Percentiles rank a stretch among this genome's conserved stretches.
Conservation (phyloP, 345 rosid species). For the Rhodamnia rubescens region DNA sequence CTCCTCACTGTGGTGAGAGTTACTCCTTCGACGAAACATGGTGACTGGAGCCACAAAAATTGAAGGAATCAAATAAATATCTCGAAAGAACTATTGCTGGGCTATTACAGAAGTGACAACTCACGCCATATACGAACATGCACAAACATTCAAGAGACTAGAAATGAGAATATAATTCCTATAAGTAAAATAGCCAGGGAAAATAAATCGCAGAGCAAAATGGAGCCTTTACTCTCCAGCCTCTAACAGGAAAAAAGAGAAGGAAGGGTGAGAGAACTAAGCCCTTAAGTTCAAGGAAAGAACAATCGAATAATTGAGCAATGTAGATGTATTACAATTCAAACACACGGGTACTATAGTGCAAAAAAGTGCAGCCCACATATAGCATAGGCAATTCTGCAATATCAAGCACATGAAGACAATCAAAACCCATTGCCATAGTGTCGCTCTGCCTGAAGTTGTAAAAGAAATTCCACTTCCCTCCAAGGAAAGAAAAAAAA, state of each 20-base stretch:
- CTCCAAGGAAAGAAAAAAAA: background rate
- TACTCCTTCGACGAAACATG: slow-evolving; percentile 61
- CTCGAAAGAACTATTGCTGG: background rate
- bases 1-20: slow-evolving; percentile 38
- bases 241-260: background rate
- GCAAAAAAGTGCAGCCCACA: background rate
- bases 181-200: background rate
- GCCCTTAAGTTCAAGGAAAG: background rate
- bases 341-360: background rate
- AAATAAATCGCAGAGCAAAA: background rate
- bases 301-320: background rate
- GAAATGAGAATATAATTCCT: background rate
- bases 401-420: background rate
- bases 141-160: background rate
- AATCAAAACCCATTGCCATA: background rate
- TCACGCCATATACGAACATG: background rate
- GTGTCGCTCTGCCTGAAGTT: background rate
- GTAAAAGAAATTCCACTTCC: background rate
- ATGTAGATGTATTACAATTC: background rate
- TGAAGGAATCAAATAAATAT: background rate
- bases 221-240: background rate
- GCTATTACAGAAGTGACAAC: background rate
- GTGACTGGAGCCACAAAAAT: slow-evolving; percentile 6
- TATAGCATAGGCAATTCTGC: background rate
- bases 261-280: background rate